phyloP scores from a whole-genome alignment of 2,329 filamentous ascomycete genomes.

The Zymoseptoria crescenta region DNA sequence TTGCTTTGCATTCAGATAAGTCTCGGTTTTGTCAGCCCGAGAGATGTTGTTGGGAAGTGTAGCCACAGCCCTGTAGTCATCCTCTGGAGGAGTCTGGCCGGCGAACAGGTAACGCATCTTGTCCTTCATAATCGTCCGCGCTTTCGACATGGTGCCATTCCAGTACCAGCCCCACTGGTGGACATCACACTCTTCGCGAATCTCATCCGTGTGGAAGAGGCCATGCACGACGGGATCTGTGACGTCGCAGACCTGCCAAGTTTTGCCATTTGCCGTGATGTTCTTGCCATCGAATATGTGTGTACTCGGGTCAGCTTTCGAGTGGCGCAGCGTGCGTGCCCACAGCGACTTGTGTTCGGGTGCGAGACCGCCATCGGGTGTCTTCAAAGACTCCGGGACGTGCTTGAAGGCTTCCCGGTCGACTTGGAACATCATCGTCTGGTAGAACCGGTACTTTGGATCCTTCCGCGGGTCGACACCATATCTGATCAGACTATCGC shows the following conservation, averaged over 20 bases:
- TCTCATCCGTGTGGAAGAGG: conserved; percentile 56
- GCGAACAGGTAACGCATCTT: conserved; percentile 54
- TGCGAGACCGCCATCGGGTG: neutral
- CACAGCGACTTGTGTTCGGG: conserved; percentile 9
- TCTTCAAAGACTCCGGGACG: conserved; percentile 1
- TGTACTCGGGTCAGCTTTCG: conserved; percentile 36
- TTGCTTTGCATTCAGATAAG: neutral
- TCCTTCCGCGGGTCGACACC: conserved; percentile 78
- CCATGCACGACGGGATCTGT: conserved; percentile 64
- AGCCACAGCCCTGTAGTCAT: conserved; percentile 20
- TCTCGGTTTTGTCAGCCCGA: neutral
- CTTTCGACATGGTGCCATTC: conserved; percentile 72
- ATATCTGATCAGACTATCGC: conserved; percentile 76
- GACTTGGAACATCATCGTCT: conserved; percentile 81
- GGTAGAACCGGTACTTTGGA: conserved; percentile 70
- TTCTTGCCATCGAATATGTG: conserved; percentile 79
- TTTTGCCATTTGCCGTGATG: conserved; percentile 71
- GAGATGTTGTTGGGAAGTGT: conserved; percentile 8
- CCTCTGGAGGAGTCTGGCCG: conserved; percentile 26
- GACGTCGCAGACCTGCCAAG: conserved; percentile 93
- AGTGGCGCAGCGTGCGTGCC: conserved; percentile 13
- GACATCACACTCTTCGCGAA: conserved; percentile 42
- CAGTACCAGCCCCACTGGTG: conserved; percentile 70
- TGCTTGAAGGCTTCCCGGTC: conserved; percentile 22
- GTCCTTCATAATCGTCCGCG: conserved; percentile 77